Evolutionary conservation across 306 rosid species (phyloP).

Genomic region (Prinsepia uniflora): DNA sequence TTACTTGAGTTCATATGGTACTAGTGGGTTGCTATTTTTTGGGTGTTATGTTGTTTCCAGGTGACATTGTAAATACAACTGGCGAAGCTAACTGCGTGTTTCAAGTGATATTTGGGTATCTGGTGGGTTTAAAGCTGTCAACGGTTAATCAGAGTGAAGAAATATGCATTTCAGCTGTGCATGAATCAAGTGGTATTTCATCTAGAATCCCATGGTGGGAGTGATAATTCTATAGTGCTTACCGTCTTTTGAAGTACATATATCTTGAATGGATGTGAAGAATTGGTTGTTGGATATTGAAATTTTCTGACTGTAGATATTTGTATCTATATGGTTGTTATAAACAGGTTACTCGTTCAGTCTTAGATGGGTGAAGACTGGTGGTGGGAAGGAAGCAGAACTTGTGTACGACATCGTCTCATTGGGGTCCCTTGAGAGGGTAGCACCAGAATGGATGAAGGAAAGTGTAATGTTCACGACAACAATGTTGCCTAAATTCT

Average conservation of each 20-base stretch:
- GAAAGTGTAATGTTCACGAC: constrained; percentile 77
- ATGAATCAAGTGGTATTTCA: constrained; percentile 78
- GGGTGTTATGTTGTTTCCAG: constrained; percentile 36
- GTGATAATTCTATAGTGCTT: neutral
- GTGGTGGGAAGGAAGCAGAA: constrained; percentile 51
- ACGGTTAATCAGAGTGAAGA: constrained; percentile 44
- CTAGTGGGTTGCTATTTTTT: constrained; percentile 17
- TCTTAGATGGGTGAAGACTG: constrained; percentile 56
- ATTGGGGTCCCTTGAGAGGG: constrained; percentile 77
- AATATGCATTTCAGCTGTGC: constrained; percentile 54
- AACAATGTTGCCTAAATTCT: constrained; percentile 76
- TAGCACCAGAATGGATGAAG: constrained; percentile 94
- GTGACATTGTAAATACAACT: constrained; percentile 31
- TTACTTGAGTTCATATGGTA: constrained; percentile 14
- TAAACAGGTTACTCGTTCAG: constrained; percentile 71
- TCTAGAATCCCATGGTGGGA: neutral
- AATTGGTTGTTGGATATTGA: neutral
- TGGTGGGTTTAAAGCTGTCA: constrained; percentile 78
- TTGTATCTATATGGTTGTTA: neutral
- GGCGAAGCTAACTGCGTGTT: constrained; percentile 38
- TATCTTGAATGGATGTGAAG: neutral
- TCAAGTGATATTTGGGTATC: constrained; percentile 62
- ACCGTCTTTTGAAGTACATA: neutral
- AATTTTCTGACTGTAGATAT: constrained; percentile 16
- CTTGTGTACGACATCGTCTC: constrained; percentile 56